Percentiles rank a stretch among this genome's conserved stretches.
Conservation (phyloP, 2,329 filamentous ascomycete genomes). For the Diaporthe capsici region DNA sequence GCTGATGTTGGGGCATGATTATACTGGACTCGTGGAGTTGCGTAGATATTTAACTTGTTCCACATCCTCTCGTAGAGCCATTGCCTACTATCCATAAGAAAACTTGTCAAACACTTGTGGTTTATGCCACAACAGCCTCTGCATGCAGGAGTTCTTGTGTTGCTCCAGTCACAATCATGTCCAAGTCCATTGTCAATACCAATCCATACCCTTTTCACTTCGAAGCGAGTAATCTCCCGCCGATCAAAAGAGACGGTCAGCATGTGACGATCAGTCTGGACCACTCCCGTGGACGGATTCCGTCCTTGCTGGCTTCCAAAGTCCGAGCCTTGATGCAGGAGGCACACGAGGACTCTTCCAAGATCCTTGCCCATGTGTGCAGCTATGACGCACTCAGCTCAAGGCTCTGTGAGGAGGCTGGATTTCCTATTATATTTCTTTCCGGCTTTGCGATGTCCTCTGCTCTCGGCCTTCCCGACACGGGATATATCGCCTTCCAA, state of each 20-base stretch:
- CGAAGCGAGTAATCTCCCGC: neutral
- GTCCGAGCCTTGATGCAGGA: neutral
- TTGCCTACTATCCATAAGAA: neutral
- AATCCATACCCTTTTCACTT: conserved; percentile 3
- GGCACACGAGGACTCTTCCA: neutral
- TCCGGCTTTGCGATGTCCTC: neutral
- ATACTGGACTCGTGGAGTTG: no score
- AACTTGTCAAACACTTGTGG: neutral
- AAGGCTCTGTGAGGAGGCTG: conserved; percentile 3
- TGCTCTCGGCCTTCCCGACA: neutral
- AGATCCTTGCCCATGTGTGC: conserved; percentile 9
- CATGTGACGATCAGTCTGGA: neutral
- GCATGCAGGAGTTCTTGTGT: neutral
- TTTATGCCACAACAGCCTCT: neutral
- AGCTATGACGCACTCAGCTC: conserved; percentile 10
- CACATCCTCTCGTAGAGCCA: neutral
- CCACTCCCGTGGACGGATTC: neutral
- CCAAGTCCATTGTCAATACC: conserved; percentile 8
- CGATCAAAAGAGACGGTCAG: conserved; percentile 9
- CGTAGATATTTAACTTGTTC: neutral
- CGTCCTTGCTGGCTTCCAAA: neutral
- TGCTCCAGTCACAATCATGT: neutral
- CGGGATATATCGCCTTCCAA: conserved; percentile 8
- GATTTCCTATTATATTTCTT: neutral
- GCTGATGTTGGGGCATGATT: neutral